Base-by-base conservation (phyloP, 2,329 filamentous ascomycete genomes). In the Lasiodiplodia sp. region DNA sequence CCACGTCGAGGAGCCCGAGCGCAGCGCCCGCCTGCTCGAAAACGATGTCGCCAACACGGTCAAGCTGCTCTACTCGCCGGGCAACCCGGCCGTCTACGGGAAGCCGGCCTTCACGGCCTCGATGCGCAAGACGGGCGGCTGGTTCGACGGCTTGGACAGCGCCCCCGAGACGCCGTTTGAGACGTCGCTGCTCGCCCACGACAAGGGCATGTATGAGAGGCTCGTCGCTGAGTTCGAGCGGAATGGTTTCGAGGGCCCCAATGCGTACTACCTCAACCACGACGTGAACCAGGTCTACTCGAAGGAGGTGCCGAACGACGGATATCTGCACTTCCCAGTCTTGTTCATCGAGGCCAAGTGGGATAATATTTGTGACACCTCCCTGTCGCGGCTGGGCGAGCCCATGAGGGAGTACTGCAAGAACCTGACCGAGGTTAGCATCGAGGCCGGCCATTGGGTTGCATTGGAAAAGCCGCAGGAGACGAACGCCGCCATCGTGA, bases 241-340 rank as follows among this genome's bases (percentile, higher is more conserved):
- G 70, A 80, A 80, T 5, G 81, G 82, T 0, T 81, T 80, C 69
- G 82, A 77, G 71, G 74, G 77, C 1, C 74, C 78, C 1, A 77
- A 76, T 31, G 77, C 80, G 0, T 82, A 79, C 70, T 86, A 86
- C 68, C 69, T 81, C 44, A 82, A 86, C 70, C 80, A 83, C 69
- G 74, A 78, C 6, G 74, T 71, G 14, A 86, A 86, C 66, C 72
- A 70, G 2, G 77, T 76, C 49, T 86, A 82, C 71, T 78, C 77
- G 7, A 78, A 79, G 23, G 76, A 78, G 31, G 75, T 79, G 51
- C 77, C 75, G 72, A 79, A 80, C 25, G 74, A 74, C 3, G 77
- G 77, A 0, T 71, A 74, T 5, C 56, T 81, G 57, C 71, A 75
- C 12, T 77, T 80, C 49, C 79, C 79, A 0, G 74, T 78, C 7